Evolutionary conservation across 2,329 filamentous ascomycete species (phyloP).

Genomic region (Macrophomina tecta): DNA sequence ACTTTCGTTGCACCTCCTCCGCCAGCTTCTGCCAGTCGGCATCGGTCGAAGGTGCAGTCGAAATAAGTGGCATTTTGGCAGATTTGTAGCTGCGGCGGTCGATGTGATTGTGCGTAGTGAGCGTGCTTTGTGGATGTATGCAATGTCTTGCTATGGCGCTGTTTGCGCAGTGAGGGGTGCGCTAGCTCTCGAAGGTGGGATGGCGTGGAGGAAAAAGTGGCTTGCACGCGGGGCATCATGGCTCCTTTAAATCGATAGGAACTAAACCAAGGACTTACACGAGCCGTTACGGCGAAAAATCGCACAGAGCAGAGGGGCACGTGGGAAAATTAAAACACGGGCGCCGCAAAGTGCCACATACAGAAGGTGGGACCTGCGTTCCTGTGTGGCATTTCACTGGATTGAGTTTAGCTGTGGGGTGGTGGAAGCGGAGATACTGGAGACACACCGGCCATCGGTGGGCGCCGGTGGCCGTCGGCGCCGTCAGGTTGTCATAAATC

Average conservation of each 20-base stretch:
- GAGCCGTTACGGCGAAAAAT: background rate
- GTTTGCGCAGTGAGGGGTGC: conserved; percentile 1
- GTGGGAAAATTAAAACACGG: conserved; percentile 4
- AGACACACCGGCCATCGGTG: conserved; percentile 16
- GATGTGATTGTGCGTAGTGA: background rate
- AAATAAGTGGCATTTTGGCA: conserved; percentile 15
- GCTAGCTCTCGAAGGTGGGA: conserved; percentile 19
- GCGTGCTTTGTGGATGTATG: conserved; percentile 19
- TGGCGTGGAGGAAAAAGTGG: conserved; percentile 15
- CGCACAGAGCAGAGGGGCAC: background rate
- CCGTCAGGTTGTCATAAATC: background rate
- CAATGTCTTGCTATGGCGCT: background rate
- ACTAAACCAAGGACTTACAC: background rate
- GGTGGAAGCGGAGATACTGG: conserved; percentile 17
- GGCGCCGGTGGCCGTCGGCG: conserved; percentile 21
- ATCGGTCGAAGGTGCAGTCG: conserved; percentile 14
- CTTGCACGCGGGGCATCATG: conserved; percentile 16
- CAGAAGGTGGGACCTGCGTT: conserved; percentile 20
- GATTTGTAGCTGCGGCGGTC: background rate
- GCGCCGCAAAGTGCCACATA: conserved; percentile 8
- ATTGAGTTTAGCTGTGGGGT: conserved; percentile 25
- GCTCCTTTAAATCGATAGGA: background rate
- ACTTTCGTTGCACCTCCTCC: conserved; percentile 11
- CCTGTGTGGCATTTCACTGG: conserved; percentile 11
- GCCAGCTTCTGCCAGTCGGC: conserved; percentile 17